Base-by-base conservation (phyloP, 1,284 basidiomycete genomes). In the Gymnopus androsaceus region DNA sequence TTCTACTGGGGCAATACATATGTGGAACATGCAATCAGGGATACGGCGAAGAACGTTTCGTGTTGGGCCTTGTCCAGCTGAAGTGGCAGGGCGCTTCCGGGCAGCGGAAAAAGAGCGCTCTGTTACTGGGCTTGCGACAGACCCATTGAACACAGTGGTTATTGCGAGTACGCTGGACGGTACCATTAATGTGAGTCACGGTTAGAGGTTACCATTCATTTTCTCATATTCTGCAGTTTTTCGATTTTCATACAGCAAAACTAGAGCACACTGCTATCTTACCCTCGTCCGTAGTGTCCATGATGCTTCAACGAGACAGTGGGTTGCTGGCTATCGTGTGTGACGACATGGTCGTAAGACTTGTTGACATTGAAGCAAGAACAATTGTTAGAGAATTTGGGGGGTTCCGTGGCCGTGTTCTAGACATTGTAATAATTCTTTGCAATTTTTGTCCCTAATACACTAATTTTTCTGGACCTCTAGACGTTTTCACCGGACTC, bases 11-110 rank as follows among this genome's bases (percentile, higher is more conserved):
- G 78, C 80, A 36, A 88, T 97, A 50, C 73, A 84, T 55, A 88
- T 95, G 86, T 97, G 93, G 88, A 98, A 97, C 68, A 87, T 98
- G 87, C 96, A 99, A 72, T 95, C 92, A 12, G 97, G 96, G 1
- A 84, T 95, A 59, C 84, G 86, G 64, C 80, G 97, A 41, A 91
- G 92, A 72, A 77, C 81, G 1, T 96, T 91, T 67, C 77, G 79
- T 50, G 71, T 93, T 21, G 88, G 85, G 0, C 70, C 81, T 4
- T 82, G 82, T 62, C 87, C 87, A 33, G 66, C 73, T 54, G 84
- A 77, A 64, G 80, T 78, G 34, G 63, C 70, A 49, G 80, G 73
- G 63, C 73, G 74, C 12, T 67, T 76, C 49, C 69, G 71, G 61
- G 63, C 67, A 61, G 70, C 73, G 12, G 70, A 71, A 19, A 79